phyloP scores from a whole-genome alignment of 805 yeast species.

The Ogataea haglerorum region DNA sequence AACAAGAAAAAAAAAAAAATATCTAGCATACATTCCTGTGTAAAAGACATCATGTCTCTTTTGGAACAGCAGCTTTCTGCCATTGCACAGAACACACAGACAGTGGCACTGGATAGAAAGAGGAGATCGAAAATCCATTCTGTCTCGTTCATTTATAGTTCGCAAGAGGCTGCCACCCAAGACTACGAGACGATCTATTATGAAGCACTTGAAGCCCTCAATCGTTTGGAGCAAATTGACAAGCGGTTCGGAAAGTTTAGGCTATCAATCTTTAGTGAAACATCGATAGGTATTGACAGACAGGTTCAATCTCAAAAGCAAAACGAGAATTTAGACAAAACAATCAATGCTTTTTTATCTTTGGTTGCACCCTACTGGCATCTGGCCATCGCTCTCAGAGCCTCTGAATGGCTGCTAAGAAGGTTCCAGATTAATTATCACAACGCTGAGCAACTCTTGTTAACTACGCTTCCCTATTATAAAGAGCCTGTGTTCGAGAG shows the following conservation, averaged over 20 bases:
- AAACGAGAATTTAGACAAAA: conserved; percentile 66
- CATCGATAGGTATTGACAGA: conserved; percentile 78
- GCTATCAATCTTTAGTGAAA: conserved; percentile 74
- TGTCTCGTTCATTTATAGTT: conserved; percentile 80
- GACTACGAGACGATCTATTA: conserved; percentile 81
- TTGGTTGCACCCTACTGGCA: conserved; percentile 75
- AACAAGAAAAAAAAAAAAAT: conserved; percentile 4
- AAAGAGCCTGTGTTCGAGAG: conserved; percentile 70
- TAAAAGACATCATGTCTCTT: conserved; percentile 34
- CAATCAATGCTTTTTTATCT: conserved; percentile 69
- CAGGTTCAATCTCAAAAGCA: conserved; percentile 77
- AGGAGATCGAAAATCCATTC: conserved; percentile 83
- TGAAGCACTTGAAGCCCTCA: conserved; percentile 70
- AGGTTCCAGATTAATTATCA: conserved; percentile 82
- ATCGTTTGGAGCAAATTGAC: conserved; percentile 68
- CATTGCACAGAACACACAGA: conserved; percentile 59
- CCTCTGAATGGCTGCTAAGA: conserved; percentile 93
- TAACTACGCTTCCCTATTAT: conserved; percentile 80
- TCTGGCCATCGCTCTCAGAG: conserved; percentile 70
- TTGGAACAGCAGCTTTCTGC: conserved; percentile 80
- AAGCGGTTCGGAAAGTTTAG: conserved; percentile 69
- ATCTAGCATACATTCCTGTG: not conserved
- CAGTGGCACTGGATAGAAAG: conserved; percentile 82
- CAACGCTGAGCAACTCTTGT: conserved; percentile 67
- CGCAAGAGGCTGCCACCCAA: conserved; percentile 89